Evolutionary conservation across 106 monocot species (phyloP).

Genomic region (Cymbidium sinense): DNA sequence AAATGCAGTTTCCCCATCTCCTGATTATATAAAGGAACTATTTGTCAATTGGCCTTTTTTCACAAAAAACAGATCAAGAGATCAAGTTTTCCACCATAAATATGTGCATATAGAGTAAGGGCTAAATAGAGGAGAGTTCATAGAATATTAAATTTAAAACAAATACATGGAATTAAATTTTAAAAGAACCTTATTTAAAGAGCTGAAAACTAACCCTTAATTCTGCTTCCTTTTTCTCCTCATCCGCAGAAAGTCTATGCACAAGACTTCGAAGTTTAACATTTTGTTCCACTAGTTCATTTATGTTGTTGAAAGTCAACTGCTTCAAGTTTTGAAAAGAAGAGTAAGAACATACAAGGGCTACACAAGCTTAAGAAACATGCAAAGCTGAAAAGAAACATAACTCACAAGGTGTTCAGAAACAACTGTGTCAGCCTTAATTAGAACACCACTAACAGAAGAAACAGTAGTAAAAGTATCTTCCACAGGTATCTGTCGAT

Average conservation of each 20-base stretch:
- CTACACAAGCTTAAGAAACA: background rate
- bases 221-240: slow-evolving; percentile 52
- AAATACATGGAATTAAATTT: background rate
- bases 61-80: background rate
- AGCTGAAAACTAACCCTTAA: slow-evolving; percentile 36
- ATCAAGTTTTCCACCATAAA: background rate
- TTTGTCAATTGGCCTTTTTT: background rate
- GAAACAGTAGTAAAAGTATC: slow-evolving; percentile 16
- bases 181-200: background rate
- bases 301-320: slow-evolving; percentile 81
- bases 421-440: slow-evolving; percentile 19
- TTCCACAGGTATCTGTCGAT: slow-evolving; percentile 5
- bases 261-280: slow-evolving; percentile 65
- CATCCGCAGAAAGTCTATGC: slow-evolving; percentile 41
- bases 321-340: slow-evolving; percentile 18
- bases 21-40: background rate
- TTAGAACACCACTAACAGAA: slow-evolving; percentile 11
- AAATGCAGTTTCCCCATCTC: background rate
- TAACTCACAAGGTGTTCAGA: slow-evolving; percentile 43
- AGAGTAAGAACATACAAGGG: background rate
- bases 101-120: background rate
- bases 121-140: background rate
- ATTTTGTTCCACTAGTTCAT: slow-evolving; percentile 84
- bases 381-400: background rate
- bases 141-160: background rate